Evolutionary conservation across 371 early-diverging fungal genomes (phyloP), one percentile per base, ranked within the genome.

Genomic region (Cokeromyces recurvatus): DNA sequence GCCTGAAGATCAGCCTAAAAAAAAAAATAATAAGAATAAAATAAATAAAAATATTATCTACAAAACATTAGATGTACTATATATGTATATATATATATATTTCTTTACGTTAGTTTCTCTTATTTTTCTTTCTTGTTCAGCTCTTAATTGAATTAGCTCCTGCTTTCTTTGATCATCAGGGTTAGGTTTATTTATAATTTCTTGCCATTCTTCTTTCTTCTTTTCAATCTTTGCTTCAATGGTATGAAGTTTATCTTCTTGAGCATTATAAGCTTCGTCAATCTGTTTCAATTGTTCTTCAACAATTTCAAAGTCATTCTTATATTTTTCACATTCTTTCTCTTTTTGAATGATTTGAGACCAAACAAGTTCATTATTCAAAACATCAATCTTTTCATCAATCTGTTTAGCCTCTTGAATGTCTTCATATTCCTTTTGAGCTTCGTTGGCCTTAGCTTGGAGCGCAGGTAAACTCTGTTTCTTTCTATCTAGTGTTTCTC

Each of bases 281-380:
- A 36, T 14, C 12, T 67, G 54, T 1, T 43, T 9, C 17, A 55
- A 11, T 16, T 48, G 22, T 0, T 32, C 9, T 38, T 58, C 55
- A n/a, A 31, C 41, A 1, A 48, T 22, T 16, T 48, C 22, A 23
- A 53, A 53, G 16, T 61, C 47, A 1, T 58, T 22, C 34, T 74
- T 65, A 14, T 58, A 55, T 25, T 73, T 55, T 3, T 41, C 47
- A 4, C 66, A 48, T 43, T 85, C 84, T 32, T 71, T 58, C 29
- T 82, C 87, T 46, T 78, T 79, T 23, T 16, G 14, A 42, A 66
- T 64, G 17, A 88, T 79, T 40, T 82, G 77, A 11, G 87, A 77
- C 93, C 93, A 92, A 0, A 85, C 88, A 49, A 86, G 53, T 63
- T 90, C 78, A 27, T 85, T 76, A 52, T 84, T 82, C 23, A 86